Evolutionary conservation across 116 monocot species (phyloP).

Genomic region (Posidonia oceanica): DNA sequence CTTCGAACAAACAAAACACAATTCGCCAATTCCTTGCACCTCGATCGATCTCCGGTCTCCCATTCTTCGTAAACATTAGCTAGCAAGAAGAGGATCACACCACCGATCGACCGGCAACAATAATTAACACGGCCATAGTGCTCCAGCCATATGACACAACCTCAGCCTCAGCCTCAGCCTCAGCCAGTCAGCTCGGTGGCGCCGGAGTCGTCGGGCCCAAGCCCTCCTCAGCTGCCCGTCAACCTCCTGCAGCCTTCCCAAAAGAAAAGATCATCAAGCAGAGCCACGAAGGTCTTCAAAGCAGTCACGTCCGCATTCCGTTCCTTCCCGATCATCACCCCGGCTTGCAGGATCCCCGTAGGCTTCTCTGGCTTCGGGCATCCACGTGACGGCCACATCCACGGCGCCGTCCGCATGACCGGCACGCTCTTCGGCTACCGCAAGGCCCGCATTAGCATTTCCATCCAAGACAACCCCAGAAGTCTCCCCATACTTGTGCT

Average conservation of each 20-base stretch:
- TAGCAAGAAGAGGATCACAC: too few relatives aligned
- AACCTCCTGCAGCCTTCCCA: conserved; percentile 26
- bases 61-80: too few relatives aligned
- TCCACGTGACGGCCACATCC: conserved; percentile 36
- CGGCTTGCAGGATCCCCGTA: conserved; percentile 25
- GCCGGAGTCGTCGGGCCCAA: background rate
- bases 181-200: background rate
- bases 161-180: background rate
- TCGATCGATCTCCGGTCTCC: too few relatives aligned
- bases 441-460: conserved; percentile 50
- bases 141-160: conserved; percentile 5
- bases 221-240: conserved; percentile 1
- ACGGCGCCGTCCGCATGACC: conserved; percentile 58
- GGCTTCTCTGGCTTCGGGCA: conserved; percentile 8
- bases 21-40: too few relatives aligned
- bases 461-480: conserved; percentile 68
- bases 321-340: conserved; percentile 58
- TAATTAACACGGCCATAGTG: too few relatives aligned
- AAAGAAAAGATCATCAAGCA: conserved; percentile 11
- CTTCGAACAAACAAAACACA: too few relatives aligned
- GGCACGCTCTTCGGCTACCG: conserved; percentile 85
- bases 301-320: conserved; percentile 56
- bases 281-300: conserved; percentile 38
- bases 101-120: too few relatives aligned
- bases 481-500: conserved; percentile 55